These are phyloP conservation scores for Chrysoporthe austroafricana DNA, from an alignment of 2,329 filamentous ascomycete genomes.

Conservation along the genomic window DNA sequence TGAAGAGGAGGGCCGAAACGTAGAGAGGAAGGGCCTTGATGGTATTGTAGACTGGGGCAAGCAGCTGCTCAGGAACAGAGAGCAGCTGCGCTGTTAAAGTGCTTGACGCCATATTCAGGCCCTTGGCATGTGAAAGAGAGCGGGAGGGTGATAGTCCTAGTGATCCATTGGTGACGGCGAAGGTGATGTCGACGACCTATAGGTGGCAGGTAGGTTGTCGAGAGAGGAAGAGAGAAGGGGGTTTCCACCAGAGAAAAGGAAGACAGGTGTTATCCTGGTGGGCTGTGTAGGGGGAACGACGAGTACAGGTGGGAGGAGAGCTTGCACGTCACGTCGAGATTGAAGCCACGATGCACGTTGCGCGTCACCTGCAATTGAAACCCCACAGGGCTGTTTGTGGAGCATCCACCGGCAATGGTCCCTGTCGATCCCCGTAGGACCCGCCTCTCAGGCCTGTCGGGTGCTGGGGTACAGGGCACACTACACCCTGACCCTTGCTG, in stretches of 20 bases:
- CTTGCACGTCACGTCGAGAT: background rate
- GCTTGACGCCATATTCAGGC: constrained; percentile 14
- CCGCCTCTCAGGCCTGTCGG: constrained; percentile 3
- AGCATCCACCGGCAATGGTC: constrained; percentile 5
- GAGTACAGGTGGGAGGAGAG: background rate
- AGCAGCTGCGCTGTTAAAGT: constrained; percentile 27
- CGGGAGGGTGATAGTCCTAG: constrained; percentile 4
- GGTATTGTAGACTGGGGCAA: constrained; percentile 42
- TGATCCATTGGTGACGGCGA: constrained; percentile 5
- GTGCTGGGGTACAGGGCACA: background rate
- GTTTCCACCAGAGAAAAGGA: background rate
- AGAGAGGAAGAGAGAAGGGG: background rate
- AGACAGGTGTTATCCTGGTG: background rate
- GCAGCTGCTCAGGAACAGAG: constrained; percentile 40
- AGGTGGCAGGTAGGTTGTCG: background rate
- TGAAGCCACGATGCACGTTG: constrained; percentile 22
- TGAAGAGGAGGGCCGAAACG: constrained; percentile 42
- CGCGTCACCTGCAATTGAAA: constrained; percentile 17
- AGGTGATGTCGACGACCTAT: background rate
- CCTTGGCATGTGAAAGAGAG: constrained; percentile 23
- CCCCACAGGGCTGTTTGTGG: constrained; percentile 12
- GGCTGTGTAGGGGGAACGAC: background rate
- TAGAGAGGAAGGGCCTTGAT: constrained; percentile 45
- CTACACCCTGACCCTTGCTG: background rate
- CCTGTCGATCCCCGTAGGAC: constrained; percentile 9